A percentile compares a stretch with the other conserved stretches of the same genome.
Conservation (phyloP, 305 asterid genomes). For the Caryopteris hybrid region DNA sequence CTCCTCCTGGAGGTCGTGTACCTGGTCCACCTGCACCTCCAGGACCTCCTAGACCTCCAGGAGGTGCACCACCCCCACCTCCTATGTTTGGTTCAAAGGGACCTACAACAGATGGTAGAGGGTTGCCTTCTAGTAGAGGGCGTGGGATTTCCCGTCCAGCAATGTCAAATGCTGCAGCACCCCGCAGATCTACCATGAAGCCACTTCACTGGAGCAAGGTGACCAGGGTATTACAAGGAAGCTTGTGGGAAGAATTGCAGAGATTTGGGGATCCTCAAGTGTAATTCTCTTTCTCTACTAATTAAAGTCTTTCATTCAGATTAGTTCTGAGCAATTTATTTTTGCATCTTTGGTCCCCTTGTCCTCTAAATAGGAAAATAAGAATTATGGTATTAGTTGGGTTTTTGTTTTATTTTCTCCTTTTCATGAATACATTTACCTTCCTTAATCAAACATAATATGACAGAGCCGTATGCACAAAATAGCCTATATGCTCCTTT, state of each 20-base stretch:
- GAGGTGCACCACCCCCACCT: conserved; percentile 91
- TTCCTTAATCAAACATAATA: conserved; percentile 8
- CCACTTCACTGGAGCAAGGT: conserved; percentile 99
- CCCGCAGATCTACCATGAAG: conserved; percentile 75
- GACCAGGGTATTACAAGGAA: conserved; percentile 94
- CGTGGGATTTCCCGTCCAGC: conserved; percentile 50
- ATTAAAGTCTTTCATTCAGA: neutral
- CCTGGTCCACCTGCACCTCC: conserved; percentile 81
- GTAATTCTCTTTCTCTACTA: conserved; percentile 46
- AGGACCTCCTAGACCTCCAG: conserved; percentile 76
- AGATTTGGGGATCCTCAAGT: conserved; percentile 81
- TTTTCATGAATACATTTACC: neutral
- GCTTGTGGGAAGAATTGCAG: conserved; percentile 99
- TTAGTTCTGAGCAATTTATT: neutral
- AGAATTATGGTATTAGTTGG: neutral
- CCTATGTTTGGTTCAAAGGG: conserved; percentile 61
- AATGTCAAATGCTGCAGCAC: conserved; percentile 29
- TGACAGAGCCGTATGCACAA: neutral
- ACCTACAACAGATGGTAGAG: conserved; percentile 35
- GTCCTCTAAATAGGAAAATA: neutral
- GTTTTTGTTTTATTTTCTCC: neutral
- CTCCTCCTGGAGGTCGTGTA: conserved; percentile 59
- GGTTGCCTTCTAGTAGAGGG: conserved; percentile 34
- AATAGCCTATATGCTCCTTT: neutral
- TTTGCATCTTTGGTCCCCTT: neutral